Conservation (phyloP, 2,329 filamentous ascomycete genomes). For the Berkeleyomyces basicola region DNA sequence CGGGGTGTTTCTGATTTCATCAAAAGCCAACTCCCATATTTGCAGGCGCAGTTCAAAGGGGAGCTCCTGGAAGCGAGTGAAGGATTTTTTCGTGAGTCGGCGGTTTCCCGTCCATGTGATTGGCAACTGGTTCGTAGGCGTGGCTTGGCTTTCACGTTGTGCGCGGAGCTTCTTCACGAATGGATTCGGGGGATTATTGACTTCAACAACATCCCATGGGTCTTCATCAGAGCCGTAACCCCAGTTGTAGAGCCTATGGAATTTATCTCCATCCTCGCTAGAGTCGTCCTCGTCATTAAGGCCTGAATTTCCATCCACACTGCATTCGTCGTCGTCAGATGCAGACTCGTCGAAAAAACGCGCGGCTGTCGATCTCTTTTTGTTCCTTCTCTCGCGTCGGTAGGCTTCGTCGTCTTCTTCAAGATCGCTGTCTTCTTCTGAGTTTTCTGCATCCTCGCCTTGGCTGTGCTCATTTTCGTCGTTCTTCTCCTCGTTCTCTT, state of each 20-base stretch:
- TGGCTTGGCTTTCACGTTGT: neutral
- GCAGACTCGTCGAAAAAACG: constrained; percentile 5
- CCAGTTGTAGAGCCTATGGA: neutral
- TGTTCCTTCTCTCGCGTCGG: neutral
- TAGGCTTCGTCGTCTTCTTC: neutral
- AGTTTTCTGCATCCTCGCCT: neutral
- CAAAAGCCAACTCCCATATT: constrained; percentile 11
- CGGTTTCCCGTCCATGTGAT: constrained; percentile 6
- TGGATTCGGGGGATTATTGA: neutral
- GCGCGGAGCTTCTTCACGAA: neutral
- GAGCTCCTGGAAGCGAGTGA: constrained; percentile 1
- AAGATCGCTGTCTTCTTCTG: neutral
- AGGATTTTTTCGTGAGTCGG: neutral
- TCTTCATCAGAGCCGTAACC: neutral
- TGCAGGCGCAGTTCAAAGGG: constrained; percentile 1
- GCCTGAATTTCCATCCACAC: neutral
- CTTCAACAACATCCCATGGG: neutral
- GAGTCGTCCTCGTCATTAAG: neutral
- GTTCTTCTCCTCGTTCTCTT: neutral
- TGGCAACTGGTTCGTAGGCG: neutral
- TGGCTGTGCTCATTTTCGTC: neutral
- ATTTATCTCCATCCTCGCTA: neutral
- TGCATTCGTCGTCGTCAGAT: constrained; percentile 2
- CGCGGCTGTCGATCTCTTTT: neutral
- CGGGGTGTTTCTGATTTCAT: neutral